Conservation (phyloP, 1,284 basidiomycete species). For the Ceratobasidium sp. region DNA sequence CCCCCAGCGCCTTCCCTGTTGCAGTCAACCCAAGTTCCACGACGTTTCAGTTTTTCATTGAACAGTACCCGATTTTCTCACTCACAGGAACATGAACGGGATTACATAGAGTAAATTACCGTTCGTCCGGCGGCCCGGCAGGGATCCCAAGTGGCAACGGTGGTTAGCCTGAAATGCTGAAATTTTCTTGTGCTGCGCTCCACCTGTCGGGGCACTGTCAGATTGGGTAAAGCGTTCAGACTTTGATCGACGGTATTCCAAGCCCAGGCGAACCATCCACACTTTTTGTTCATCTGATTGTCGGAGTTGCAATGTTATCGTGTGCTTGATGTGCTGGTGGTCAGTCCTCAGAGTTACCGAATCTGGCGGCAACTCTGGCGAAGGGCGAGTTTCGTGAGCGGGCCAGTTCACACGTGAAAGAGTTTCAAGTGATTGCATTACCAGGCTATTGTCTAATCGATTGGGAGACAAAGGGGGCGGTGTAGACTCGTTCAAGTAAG, state of each 20-base stretch:
- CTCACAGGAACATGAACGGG: not conserved
- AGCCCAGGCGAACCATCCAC: not conserved
- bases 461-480: constrained; percentile 1
- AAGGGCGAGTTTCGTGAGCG: not conserved
- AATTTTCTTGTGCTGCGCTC: not conserved
- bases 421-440: constrained; percentile 1
- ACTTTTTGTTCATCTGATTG: not conserved
- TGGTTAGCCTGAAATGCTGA: not conserved
- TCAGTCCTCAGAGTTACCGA: not conserved
- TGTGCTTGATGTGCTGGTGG: not conserved
- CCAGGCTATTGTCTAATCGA: not conserved
- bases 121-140: not conserved
- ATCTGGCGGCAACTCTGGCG: not conserved
- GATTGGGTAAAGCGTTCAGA: constrained; percentile 27
- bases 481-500: not conserved
- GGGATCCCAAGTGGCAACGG: not conserved
- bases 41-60: not conserved
- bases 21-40: not conserved
- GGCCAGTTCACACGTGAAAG: not conserved
- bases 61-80: not conserved
- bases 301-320: constrained; percentile 24
- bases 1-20: not conserved
- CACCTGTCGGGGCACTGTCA: not conserved
- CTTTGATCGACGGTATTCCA: constrained; percentile 11
- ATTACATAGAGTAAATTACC: not conserved